A percentile compares a stretch with the other conserved stretches of the same genome.
Conservation (phyloP, 345 rosid species). For the Salix brachista region DNA sequence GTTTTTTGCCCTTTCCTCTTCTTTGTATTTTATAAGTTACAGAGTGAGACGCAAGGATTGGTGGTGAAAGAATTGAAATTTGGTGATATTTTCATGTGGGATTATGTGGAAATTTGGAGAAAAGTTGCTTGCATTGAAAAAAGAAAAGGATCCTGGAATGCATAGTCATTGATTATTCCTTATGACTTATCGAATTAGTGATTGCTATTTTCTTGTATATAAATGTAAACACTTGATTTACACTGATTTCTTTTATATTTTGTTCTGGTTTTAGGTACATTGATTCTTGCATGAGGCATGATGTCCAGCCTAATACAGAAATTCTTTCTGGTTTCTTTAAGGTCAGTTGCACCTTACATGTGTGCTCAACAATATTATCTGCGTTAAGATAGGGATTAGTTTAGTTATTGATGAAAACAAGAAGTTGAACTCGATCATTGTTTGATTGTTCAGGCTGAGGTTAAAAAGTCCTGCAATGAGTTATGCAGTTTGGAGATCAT, state of each 20-base stretch:
- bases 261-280: conserved; percentile 44
- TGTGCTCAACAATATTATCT: neutral
- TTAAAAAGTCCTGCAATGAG: conserved; percentile 46
- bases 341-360: conserved; percentile 33
- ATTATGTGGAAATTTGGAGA: neutral
- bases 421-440: conserved; percentile 6
- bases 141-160: neutral
- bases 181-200: neutral
- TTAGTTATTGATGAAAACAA: neutral
- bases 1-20: neutral
- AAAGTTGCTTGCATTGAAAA: neutral
- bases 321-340: conserved; percentile 56
- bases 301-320: conserved; percentile 45
- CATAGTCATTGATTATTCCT: neutral
- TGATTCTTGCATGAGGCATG: conserved; percentile 57
- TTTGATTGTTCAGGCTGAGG: conserved; percentile 49
- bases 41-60: neutral
- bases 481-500: conserved; percentile 51
- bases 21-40: neutral
- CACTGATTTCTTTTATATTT: neutral
- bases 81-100: neutral
- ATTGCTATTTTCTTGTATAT: neutral
- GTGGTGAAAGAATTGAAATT: neutral
- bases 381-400: neutral
- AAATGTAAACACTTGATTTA: neutral